Evolutionary conservation across 148 eudicot species (phyloP).

Genomic region (Amaranthus hypochondriacus): DNA sequence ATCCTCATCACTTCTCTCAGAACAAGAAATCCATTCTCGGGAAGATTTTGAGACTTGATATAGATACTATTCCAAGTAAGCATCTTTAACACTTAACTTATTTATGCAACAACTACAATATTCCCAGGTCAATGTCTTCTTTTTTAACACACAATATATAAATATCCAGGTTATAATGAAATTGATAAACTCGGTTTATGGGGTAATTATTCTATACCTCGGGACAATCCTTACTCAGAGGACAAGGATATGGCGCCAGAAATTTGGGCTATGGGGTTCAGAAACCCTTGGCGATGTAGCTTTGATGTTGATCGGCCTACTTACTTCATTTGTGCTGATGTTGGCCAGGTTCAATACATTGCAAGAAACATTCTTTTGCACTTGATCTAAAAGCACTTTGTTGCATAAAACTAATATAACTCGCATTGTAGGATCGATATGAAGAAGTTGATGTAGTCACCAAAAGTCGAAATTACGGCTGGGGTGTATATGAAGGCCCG

Average conservation of each 20-base stretch:
- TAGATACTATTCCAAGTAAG: conserved; percentile 75
- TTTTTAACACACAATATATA: background rate
- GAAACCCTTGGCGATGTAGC: conserved; percentile 98
- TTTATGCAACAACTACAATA: background rate
- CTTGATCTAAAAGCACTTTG: background rate
- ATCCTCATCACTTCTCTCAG: conserved; percentile 68
- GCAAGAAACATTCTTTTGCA: background rate
- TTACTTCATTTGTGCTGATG: conserved; percentile 84
- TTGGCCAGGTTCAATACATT: conserved; percentile 59
- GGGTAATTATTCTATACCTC: conserved; percentile 83
- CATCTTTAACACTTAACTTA: conserved; percentile 4
- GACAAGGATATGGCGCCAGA: conserved; percentile 66
- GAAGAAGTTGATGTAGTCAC: conserved; percentile 85
- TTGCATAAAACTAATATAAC: background rate
- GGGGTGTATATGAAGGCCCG: conserved; percentile 78
- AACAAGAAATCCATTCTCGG: conserved; percentile 91
- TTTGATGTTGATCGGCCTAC: conserved; percentile 80
- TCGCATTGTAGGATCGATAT: conserved; percentile 54
- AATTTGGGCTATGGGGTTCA: conserved; percentile 84
- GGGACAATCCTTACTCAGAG: conserved; percentile 64
- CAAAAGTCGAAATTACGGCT: conserved; percentile 92
- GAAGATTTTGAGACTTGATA: conserved; percentile 75
- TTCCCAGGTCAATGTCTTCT: background rate
- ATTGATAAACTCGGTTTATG: conserved; percentile 49
- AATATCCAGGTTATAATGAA: conserved; percentile 48